phyloP scores from a whole-genome alignment of 139 green algal genomes.

The Nannochloris sp. region DNA sequence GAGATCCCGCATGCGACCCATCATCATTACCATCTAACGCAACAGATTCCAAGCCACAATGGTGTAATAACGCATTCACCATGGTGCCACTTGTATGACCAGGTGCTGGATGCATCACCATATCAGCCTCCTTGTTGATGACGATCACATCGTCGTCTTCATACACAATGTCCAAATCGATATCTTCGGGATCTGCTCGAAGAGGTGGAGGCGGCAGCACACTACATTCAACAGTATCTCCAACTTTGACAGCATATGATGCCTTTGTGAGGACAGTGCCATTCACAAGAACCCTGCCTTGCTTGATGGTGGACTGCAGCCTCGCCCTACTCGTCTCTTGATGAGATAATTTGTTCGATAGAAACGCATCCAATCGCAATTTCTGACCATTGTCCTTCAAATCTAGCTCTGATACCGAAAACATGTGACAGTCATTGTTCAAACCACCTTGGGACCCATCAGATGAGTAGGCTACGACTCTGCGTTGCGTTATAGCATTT shows the following conservation, averaged over 20 bases:
- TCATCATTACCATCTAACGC: not conserved
- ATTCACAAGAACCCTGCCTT: conserved; percentile 57
- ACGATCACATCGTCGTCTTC: conserved; percentile 90
- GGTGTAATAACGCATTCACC: conserved; percentile 93
- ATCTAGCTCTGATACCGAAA: not conserved
- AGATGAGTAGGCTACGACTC: too few relatives aligned
- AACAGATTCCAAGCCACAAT: conserved; percentile 40
- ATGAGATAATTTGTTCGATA: conserved; percentile 29
- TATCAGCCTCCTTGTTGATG: conserved; percentile 83
- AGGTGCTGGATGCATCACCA: conserved; percentile 83
- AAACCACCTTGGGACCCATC: not conserved
- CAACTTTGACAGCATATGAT: conserved; percentile 28
- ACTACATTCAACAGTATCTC: conserved; percentile 49
- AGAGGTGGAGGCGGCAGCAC: conserved; percentile 43
- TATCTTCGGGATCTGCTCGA: conserved; percentile 54
- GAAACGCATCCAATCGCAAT: conserved; percentile 48
- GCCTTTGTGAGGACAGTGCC: conserved; percentile 37
- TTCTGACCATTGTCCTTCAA: not conserved
- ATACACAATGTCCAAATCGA: conserved; percentile 81
- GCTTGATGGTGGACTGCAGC: conserved; percentile 51
- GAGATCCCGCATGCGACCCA: conserved; percentile 4
- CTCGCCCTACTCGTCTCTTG: conserved; percentile 42
- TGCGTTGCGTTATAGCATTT: too few relatives aligned
- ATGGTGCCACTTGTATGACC: conserved; percentile 80
- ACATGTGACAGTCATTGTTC: not conserved